Base-by-base conservation (phyloP, 371 early-diverging fungal genomes). In the Chytridium lagenaria region DNA sequence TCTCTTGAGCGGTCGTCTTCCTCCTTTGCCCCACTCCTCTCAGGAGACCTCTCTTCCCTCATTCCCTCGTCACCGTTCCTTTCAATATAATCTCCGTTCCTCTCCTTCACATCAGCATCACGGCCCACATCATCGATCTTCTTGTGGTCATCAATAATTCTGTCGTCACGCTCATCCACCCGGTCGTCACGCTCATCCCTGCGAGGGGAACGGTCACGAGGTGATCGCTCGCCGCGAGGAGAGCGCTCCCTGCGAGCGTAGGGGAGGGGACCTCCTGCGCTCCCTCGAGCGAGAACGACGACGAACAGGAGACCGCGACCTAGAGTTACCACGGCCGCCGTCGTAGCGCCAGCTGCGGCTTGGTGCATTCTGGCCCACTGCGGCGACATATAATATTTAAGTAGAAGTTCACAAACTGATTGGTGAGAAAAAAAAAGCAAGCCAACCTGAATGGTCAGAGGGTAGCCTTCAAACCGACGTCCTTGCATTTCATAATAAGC, bases 401-500 rank as follows among this genome's bases (percentile, higher is more conserved):
- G 22, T 34, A 23, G 16, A 15, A n/a, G 22, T 15, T 0, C 1
- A 51, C 44, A 7, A 33, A n/a, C n/a, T n/a, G n/a, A n/a, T n/a
- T n/a, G n/a, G n/a, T n/a, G n/a, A n/a, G n/a, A n/a, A 38, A 10
- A 66, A 33, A 37, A 39, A 34, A 49, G n/a, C 49, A 33, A 22
- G 34, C n/a, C 71, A 83, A 91, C 92, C 87, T 95, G 93, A 65
- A 96, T 87, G 59, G 86, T 87, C 59, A 96, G 78, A 22, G 88
- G 81, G 79, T 86, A 81, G n/a, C 95, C 95, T 59, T 93, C 93
- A 39, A 96, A 81, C 38, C 88, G 85, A 76, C 88, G 75, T 52
- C 93, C 93, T 77, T 93, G 94, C 95, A 96, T 91, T 66, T 93
- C 95, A 75, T 92, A 81, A 76, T 87, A 92, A 30, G 96, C 96